Evolutionary conservation across 768 basidiomycete genomes (phyloP).

Genomic region (Pulveroboletus sp.): DNA sequence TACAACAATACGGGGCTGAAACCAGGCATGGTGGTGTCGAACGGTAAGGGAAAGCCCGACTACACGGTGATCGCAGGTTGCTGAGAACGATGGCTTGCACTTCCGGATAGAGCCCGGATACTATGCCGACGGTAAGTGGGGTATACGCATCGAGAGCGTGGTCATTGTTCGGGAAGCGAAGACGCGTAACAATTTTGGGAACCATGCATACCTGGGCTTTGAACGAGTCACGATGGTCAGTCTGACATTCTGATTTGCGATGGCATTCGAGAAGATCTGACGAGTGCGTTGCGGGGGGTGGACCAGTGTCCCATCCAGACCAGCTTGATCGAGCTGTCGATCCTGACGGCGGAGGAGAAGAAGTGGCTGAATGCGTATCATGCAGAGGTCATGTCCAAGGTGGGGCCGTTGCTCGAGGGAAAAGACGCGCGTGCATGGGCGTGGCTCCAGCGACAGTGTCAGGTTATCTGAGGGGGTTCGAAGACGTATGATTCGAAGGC

Average conservation of each 20-base stretch:
- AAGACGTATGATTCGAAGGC: too few species aligned
- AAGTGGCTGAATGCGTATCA: conserved; percentile 87
- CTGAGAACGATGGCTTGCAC: background rate
- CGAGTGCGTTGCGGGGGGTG: background rate
- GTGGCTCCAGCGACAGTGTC: conserved; percentile 22
- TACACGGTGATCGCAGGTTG: background rate
- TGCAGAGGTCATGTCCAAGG: conserved; percentile 52
- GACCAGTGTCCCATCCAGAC: conserved; percentile 77
- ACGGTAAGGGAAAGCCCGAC: conserved; percentile 39
- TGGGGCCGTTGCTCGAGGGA: conserved; percentile 49
- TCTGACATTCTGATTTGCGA: background rate
- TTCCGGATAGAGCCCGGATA: conserved; percentile 71
- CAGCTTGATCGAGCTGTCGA: conserved; percentile 60
- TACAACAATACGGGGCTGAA: conserved; percentile 72
- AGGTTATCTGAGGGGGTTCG: conserved; percentile 5
- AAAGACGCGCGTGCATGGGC: conserved; percentile 29
- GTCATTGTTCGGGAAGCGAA: conserved; percentile 68
- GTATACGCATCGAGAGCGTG: conserved; percentile 90
- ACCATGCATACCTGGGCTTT: conserved; percentile 76
- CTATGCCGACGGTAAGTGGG: conserved; percentile 86
- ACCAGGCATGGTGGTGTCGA: conserved; percentile 86
- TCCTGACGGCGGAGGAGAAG: conserved; percentile 66
- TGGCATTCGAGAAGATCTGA: background rate
- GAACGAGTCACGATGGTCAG: conserved; percentile 86
- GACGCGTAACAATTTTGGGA: conserved; percentile 77